A percentile compares a stretch with the other conserved stretches of the same genome.
These are phyloP conservation scores for Fraxinus latifolia DNA, from an alignment of 305 asterid genomes.

Conservation along the genomic window DNA sequence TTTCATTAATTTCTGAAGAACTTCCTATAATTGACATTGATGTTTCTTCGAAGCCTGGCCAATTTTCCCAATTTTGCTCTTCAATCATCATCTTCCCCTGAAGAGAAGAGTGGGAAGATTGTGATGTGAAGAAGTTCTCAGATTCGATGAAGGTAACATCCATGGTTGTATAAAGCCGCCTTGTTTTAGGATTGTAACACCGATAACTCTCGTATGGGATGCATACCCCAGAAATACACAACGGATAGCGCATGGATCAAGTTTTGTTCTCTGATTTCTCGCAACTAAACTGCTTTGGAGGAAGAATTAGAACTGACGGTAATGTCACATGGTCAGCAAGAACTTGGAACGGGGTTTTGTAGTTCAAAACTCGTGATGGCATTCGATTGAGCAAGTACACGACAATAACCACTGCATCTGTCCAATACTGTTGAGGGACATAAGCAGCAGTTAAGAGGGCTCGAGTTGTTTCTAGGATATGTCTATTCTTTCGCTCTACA, in stretches of 20 bases:
- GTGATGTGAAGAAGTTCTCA: not conserved
- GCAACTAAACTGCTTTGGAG: not conserved
- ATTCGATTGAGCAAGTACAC: conserved; percentile 8
- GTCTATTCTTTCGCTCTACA: not conserved
- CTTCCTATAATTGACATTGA: not conserved
- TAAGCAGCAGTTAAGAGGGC: not conserved
- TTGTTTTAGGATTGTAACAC: not conserved
- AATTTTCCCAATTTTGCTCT: not conserved
- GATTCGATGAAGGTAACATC: not conserved
- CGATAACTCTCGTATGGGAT: not conserved
- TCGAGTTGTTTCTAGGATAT: not conserved
- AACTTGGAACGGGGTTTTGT: not conserved
- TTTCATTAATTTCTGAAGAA: no score
- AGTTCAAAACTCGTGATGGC: not conserved
- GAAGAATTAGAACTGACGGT: not conserved
- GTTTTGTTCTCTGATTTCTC: not conserved
- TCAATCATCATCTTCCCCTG: not conserved
- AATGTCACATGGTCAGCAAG: not conserved
- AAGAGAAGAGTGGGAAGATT: not conserved
- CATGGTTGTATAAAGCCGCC: not conserved
- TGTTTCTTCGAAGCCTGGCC: not conserved
- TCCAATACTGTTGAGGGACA: not conserved
- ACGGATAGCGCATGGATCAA: not conserved
- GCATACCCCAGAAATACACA: not conserved
- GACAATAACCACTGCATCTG: not conserved